Base-by-base conservation (phyloP, 2,329 filamentous ascomycete genomes). In the Gaeumannomyces tritici region DNA sequence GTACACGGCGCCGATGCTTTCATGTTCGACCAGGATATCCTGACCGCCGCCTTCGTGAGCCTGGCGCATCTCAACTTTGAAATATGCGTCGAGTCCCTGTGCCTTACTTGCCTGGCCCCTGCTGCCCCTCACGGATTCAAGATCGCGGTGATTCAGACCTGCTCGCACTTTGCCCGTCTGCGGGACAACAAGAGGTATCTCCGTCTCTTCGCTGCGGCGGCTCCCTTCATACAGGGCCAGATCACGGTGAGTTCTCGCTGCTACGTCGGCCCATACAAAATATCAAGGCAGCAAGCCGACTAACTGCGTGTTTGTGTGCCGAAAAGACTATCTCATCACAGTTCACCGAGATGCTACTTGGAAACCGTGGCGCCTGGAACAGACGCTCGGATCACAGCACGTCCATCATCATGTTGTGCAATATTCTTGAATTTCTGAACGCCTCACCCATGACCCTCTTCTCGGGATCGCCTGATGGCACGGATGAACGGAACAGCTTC, bases 1-100 rank as follows among this genome's bases (percentile, higher is more conserved):
- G 75, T 80, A 57, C 72, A 78, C 3, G 75, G 76, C 13, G 70
- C 76, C 54, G 81, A 86, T 29, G 73, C 75, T n/a, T 71, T 75
- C 28, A 72, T 77, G 33, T 84, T 88, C 66, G 85, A 88, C 63
- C 82, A 84, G 70, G 81, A 87, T 63, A 78, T 88, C 68, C 85
- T 88, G 73, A 88, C 86, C 21, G 84, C 84, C 51, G 81, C 86
- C 4, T 87, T 89, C 69, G 85, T 89, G 62, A 86, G 83, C 70
- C 74, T 89, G 55, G 78, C 82, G 15, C 81, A 88, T 66, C 75
- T 89, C 47, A 85, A 83, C 68, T 80, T 85, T 62, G 83, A 87
- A 59, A 77, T 78, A 61, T 83, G 80, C 63, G 77, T 86, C 59
- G 83, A 84, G 56, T 79, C 78, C 27, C 77, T 89, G 18, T 77